Conservation (phyloP, 345 rosid genomes). For the Physaria fendleri region DNA sequence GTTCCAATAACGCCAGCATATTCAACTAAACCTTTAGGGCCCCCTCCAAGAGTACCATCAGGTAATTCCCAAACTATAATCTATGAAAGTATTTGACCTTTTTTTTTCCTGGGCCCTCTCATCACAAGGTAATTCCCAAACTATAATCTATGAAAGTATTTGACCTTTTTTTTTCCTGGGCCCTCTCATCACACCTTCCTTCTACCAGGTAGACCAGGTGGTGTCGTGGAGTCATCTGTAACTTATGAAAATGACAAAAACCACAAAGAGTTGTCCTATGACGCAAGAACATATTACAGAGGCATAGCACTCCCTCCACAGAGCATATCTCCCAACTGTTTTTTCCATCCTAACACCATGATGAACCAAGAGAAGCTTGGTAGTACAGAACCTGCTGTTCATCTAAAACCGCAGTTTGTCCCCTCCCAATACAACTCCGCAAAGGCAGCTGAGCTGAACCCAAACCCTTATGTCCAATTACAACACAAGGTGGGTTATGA, state of each 20-base stretch:
- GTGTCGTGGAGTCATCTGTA: conserved; percentile 61
- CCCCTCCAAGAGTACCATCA: conserved; percentile 81
- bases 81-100: neutral
- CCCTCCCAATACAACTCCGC: conserved; percentile 27
- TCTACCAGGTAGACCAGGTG: conserved; percentile 73
- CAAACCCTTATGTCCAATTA: conserved; percentile 57
- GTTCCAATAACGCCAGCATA: conserved; percentile 34
- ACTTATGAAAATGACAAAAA: conserved; percentile 50
- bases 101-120: neutral
- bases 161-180: neutral
- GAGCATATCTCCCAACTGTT: conserved; percentile 43
- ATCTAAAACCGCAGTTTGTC: conserved; percentile 33
- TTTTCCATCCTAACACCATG: conserved; percentile 35
- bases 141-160: neutral
- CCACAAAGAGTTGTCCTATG: conserved; percentile 39
- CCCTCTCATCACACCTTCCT: neutral
- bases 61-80: conserved; percentile 35
- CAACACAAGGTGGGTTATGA: conserved; percentile 56
- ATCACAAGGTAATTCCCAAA: conserved; percentile 1
- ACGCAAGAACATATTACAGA: conserved; percentile 39
- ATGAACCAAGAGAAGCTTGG: conserved; percentile 39
- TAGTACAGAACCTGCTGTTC: conserved; percentile 25
- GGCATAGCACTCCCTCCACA: conserved; percentile 49
- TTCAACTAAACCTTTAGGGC: conserved; percentile 46
- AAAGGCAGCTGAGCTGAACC: conserved; percentile 42